phyloP scores from a whole-genome alignment of 108 stramenopile genomes.

The Nitzschia sp. region DNA sequence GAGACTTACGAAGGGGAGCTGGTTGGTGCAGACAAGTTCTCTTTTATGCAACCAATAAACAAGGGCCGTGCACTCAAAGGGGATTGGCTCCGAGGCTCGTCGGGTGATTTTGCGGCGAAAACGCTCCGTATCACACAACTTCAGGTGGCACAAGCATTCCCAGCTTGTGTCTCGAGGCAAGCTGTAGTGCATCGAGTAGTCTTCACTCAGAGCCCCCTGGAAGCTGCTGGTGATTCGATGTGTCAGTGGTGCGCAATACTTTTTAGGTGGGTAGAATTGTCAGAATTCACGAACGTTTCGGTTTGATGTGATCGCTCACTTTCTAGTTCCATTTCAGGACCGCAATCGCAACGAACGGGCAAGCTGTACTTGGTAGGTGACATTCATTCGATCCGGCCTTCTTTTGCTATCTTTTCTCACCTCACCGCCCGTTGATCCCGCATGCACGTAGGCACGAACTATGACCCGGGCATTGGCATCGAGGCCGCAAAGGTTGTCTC shows the following conservation, averaged over 20 bases:
- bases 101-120: slow-evolving; percentile 75
- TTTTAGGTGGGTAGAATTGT: no score
- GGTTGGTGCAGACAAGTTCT: slow-evolving; percentile 80
- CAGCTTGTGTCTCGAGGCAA: slow-evolving; percentile 85
- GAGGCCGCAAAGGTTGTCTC: slow-evolving; percentile 82
- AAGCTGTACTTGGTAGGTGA: slow-evolving; percentile 61
- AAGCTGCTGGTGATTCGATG: slow-evolving; percentile 77
- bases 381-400: neutral
- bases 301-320: no score
- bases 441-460: slow-evolving; percentile 31
- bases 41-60: slow-evolving; percentile 77
- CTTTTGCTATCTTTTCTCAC: neutral
- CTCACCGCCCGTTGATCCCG: neutral
- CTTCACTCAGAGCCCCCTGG: slow-evolving; percentile 81
- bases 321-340: no score
- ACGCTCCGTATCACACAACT: slow-evolving; percentile 78
- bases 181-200: slow-evolving; percentile 77
- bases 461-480: slow-evolving; percentile 80
- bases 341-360: slow-evolving; percentile 80
- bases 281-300: no score
- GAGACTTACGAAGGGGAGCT: slow-evolving; percentile 43
- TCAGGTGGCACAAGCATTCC: slow-evolving; percentile 79
- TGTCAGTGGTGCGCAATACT: slow-evolving; percentile 90
- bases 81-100: slow-evolving; percentile 77
- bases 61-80: slow-evolving; percentile 60